phyloP scores from a whole-genome alignment of 257 asterid genomes.

The Voacanga thouarsii region DNA sequence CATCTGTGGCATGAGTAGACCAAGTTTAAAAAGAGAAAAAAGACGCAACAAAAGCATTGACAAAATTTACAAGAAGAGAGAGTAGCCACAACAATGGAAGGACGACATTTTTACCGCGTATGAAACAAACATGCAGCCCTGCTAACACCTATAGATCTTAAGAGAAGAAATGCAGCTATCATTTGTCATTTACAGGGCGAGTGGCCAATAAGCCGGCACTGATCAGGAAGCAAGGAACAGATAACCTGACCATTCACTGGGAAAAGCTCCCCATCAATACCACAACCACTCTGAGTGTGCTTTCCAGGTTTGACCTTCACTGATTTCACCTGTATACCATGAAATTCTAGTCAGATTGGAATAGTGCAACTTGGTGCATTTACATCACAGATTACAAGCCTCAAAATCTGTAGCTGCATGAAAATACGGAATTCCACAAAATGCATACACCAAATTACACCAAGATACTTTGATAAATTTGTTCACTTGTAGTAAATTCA shows the following conservation, averaged over 20 bases:
- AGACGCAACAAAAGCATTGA: background rate
- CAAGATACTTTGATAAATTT: background rate
- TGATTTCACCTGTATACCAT: constrained; percentile 74
- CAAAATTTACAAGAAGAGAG: background rate
- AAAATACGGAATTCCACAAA: background rate
- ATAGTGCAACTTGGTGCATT: background rate
- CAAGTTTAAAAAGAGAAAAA: background rate
- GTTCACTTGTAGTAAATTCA: constrained; percentile 2
- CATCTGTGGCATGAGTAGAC: background rate
- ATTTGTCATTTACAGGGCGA: constrained; percentile 41
- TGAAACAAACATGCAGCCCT: background rate
- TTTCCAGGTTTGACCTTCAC: constrained; percentile 90
- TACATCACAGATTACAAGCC: background rate
- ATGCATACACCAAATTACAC: background rate
- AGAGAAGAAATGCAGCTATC: constrained; percentile 26
- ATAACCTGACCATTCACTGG: constrained; percentile 74
- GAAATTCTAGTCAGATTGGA: constrained; percentile 15
- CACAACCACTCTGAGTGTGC: constrained; percentile 80
- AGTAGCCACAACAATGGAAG: background rate
- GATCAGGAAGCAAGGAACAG: constrained; percentile 86
- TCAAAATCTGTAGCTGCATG: background rate
- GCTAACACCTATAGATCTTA: constrained; percentile 5
- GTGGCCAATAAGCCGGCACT: constrained; percentile 92
- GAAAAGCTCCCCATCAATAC: constrained; percentile 95
- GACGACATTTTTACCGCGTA: background rate